Evolutionary conservation across 177 flowering plant genomes (phyloP).

Genomic region (Vitis hybrid): DNA sequence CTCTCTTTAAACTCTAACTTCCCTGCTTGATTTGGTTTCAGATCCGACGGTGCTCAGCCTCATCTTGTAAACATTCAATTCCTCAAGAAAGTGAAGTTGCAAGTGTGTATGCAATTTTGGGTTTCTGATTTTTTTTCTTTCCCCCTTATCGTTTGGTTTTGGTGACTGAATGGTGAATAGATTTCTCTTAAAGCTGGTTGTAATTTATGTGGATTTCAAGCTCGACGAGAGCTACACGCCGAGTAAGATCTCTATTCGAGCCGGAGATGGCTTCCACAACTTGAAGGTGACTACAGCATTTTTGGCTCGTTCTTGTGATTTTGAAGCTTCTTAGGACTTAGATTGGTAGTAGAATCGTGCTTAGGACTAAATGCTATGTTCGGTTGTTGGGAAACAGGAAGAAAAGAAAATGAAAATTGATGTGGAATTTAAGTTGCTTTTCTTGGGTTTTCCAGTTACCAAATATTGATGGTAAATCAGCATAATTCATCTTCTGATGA

Average conservation of each 20-base stretch:
- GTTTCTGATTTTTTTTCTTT: background rate
- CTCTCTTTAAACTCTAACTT: background rate
- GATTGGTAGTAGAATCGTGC: no score
- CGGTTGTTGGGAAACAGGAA: no score
- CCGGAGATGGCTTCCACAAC: constrained; percentile 97
- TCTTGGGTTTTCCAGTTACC: background rate
- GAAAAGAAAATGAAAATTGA: no score
- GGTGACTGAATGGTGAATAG: background rate
- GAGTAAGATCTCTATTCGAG: constrained; percentile 81
- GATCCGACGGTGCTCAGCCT: constrained; percentile 95
- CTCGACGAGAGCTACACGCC: constrained; percentile 98
- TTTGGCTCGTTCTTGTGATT: no score
- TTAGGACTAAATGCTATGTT: no score
- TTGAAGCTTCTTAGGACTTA: no score
- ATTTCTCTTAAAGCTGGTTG: constrained; percentile 52
- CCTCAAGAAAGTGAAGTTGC: constrained; percentile 89
- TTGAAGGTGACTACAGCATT: constrained; percentile 55
- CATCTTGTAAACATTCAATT: constrained; percentile 89
- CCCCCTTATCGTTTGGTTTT: background rate
- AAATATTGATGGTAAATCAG: background rate
- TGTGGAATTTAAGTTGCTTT: background rate
- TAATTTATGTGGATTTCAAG: constrained; percentile 89
- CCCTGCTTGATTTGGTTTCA: constrained; percentile 17
- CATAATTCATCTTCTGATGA: no score
- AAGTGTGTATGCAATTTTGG: constrained; percentile 31